These are phyloP conservation scores for Suhomyces anneliseae DNA, from an alignment of 1,139 yeast species.

Conservation along the genomic window DNA sequence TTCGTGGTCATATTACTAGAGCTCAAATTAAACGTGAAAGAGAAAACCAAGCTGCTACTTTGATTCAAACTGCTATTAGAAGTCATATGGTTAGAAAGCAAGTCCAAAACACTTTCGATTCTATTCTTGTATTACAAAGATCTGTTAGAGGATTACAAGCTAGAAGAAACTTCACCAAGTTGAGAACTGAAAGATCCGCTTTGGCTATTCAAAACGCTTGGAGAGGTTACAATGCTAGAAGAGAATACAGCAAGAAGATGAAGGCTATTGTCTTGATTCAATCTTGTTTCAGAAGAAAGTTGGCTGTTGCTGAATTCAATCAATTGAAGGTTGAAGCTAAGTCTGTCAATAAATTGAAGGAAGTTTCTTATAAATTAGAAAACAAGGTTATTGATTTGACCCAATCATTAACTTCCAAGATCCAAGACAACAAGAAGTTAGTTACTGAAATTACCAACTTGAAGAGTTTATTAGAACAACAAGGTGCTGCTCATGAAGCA, in stretches of 20 bases:
- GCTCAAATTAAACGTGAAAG: constrained; percentile 54
- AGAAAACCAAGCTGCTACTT: constrained; percentile 64
- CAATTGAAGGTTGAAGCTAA: constrained; percentile 79
- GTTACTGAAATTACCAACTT: constrained; percentile 58
- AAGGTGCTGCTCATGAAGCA: constrained; percentile 56
- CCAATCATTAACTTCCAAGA: constrained; percentile 73
- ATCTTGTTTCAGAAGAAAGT: constrained; percentile 71
- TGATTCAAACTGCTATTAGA: constrained; percentile 72
- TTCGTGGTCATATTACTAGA: constrained; percentile 67
- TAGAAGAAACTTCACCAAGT: constrained; percentile 46
- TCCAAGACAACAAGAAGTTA: constrained; percentile 76
- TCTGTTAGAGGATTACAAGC: constrained; percentile 66
- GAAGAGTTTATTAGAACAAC: constrained; percentile 57
- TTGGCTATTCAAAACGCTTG: constrained; percentile 65
- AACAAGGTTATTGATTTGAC: constrained; percentile 95
- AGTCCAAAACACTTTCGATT: constrained; percentile 41
- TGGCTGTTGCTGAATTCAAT: constrained; percentile 66
- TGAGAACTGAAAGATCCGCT: constrained; percentile 64
- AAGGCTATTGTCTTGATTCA: constrained; percentile 71
- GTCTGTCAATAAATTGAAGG: constrained; percentile 85
- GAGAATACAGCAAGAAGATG: constrained; percentile 37
- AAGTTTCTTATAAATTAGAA: constrained; percentile 89
- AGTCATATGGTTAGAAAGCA: constrained; percentile 57
- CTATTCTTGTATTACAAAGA: constrained; percentile 66
- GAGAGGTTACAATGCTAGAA: constrained; percentile 59